phyloP scores from a whole-genome alignment of 2,329 filamentous ascomycete genomes.

The Arthrobotrys sphaeroides region DNA sequence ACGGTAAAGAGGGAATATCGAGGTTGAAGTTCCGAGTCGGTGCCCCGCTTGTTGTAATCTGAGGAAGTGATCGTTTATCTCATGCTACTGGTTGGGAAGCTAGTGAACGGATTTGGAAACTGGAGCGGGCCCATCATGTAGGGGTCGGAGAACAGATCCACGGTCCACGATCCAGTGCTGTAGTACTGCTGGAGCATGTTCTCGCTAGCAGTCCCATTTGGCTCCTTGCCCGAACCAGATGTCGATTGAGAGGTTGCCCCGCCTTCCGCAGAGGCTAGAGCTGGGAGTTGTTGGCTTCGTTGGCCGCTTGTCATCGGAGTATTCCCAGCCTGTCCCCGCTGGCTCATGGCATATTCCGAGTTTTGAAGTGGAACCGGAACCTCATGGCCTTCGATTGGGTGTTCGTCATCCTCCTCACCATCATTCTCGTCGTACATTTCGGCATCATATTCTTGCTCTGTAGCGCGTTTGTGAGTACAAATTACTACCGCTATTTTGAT shows the following conservation, averaged over 20 bases:
- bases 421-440: conserved; percentile 52
- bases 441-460: conserved; percentile 51
- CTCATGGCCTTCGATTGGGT: conserved; percentile 35
- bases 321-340: conserved; percentile 20
- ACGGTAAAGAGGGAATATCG: neutral
- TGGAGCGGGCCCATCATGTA: conserved; percentile 49
- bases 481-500: neutral
- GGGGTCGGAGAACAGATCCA: conserved; percentile 50
- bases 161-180: conserved; percentile 50
- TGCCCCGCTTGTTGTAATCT: neutral
- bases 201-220: conserved; percentile 29
- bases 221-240: conserved; percentile 19
- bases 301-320: conserved; percentile 36
- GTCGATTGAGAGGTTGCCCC: conserved; percentile 17
- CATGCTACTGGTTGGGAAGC: conserved; percentile 53
- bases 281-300: conserved; percentile 27
- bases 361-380: conserved; percentile 21
- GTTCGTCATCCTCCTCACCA: conserved; percentile 38
- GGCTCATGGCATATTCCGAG: conserved; percentile 28
- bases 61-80: conserved; percentile 22
- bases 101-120: conserved; percentile 46
- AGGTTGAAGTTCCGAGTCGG: conserved; percentile 1
- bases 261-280: conserved; percentile 28
- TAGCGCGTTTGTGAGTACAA: neutral
- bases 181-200: conserved; percentile 48